These are phyloP conservation scores for Fusarium euwallaceae DNA, from an alignment of 2,329 filamentous ascomycete genomes.

Conservation along the genomic window DNA sequence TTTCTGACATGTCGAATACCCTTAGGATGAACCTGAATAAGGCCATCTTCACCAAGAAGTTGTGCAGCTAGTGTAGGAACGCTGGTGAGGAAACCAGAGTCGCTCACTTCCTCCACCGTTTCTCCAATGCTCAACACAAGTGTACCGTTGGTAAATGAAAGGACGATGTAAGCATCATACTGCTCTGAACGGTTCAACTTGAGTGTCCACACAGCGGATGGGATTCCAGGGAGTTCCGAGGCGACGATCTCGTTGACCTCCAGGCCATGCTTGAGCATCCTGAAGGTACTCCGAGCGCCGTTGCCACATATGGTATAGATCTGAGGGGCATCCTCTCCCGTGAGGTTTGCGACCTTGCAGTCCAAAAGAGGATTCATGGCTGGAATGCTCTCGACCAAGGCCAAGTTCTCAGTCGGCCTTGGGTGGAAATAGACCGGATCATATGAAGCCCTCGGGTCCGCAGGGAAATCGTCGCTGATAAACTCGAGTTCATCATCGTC, in stretches of 20 bases:
- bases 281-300: slow-evolving; percentile 89
- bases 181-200: slow-evolving; percentile 86
- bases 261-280: slow-evolving; percentile 91
- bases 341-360: slow-evolving; percentile 91
- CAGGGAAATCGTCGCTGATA: slow-evolving; percentile 83
- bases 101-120: slow-evolving; percentile 94
- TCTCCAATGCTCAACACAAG: slow-evolving; percentile 95
- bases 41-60: slow-evolving; percentile 90
- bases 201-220: slow-evolving; percentile 94
- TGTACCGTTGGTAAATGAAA: slow-evolving; percentile 91
- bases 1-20: slow-evolving; percentile 90
- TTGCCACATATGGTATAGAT: slow-evolving; percentile 94
- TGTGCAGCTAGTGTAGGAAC: slow-evolving; percentile 93
- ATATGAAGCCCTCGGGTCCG: slow-evolving; percentile 79
- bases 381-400: slow-evolving; percentile 85
- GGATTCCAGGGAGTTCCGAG: slow-evolving; percentile 89
- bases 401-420: slow-evolving; percentile 83
- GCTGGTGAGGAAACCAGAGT: slow-evolving; percentile 90
- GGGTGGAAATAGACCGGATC: slow-evolving; percentile 88
- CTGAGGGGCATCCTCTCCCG: slow-evolving; percentile 93
- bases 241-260: slow-evolving; percentile 97
- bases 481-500: slow-evolving; percentile 93
- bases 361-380: slow-evolving; percentile 93
- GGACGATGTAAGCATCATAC: slow-evolving; percentile 94
- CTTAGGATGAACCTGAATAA: slow-evolving; percentile 96